A percentile compares a stretch with the other conserved stretches of the same genome.
phyloP scores from a whole-genome alignment of 1,284 basidiomycete genomes.

The Trichosporon asahii region DNA sequence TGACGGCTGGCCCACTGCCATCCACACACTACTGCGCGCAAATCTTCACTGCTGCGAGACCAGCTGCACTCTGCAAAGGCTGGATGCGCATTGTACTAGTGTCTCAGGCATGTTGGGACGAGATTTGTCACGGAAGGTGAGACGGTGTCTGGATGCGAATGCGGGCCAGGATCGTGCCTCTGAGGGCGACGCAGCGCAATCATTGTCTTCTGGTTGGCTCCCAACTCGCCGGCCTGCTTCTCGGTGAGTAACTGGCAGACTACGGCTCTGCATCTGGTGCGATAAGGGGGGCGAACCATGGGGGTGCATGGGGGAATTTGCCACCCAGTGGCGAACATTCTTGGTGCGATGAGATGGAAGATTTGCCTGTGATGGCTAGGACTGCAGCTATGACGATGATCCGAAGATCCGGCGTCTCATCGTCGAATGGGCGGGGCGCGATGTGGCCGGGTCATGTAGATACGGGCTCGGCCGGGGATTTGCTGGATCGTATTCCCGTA shows the following conservation, averaged over 20 bases:
- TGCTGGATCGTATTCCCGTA: background rate
- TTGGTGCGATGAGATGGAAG: background rate
- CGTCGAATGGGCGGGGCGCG: background rate
- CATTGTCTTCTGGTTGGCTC: slow-evolving; percentile 2
- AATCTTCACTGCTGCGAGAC: no score
- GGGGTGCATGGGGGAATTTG: background rate
- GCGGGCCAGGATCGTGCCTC: background rate
- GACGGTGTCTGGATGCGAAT: background rate
- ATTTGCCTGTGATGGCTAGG: background rate
- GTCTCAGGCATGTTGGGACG: background rate
- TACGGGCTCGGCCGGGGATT: slow-evolving; percentile 6
- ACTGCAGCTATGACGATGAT: background rate
- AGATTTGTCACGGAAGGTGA: background rate
- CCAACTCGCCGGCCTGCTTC: no score
- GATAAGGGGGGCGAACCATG: background rate
- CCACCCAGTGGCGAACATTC: background rate
- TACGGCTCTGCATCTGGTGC: background rate
- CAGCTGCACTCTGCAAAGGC: background rate
- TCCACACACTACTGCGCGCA: no score
- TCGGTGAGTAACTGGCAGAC: background rate
- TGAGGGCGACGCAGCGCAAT: background rate
- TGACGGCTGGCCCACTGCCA: no score
- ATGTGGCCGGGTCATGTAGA: background rate
- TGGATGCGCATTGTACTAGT: background rate
- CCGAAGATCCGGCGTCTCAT: background rate